A percentile compares a stretch with the other conserved stretches of the same genome.
These are phyloP conservation scores for Kokia cookei DNA, from an alignment of 441 rosid genomes.

Conservation along the genomic window DNA sequence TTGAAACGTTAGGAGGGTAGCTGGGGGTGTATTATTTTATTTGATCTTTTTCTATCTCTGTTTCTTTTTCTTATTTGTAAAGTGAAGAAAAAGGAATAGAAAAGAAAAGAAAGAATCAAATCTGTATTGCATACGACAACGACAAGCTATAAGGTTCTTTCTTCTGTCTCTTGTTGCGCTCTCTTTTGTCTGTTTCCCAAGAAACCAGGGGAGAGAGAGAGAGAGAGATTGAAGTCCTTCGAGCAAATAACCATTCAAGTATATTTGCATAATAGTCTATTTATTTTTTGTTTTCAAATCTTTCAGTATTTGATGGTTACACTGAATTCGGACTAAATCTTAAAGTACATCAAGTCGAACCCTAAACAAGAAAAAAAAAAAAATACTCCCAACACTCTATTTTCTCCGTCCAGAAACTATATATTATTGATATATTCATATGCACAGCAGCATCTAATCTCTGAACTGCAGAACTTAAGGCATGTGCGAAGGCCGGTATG, in stretches of 20 bases:
- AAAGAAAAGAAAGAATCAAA: conserved; percentile 22
- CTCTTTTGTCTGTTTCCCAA: conserved; percentile 42
- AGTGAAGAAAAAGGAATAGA: not conserved
- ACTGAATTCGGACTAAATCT: too few species aligned
- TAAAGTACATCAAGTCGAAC: too few species aligned
- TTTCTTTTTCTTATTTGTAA: not conserved
- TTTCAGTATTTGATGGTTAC: too few species aligned
- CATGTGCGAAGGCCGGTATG: not conserved
- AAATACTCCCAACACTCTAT: too few species aligned
- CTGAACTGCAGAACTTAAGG: not conserved
- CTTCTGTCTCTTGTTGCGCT: conserved; percentile 44
- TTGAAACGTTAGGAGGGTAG: not conserved
- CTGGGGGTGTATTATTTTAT: not conserved
- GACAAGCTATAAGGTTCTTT: conserved; percentile 42
- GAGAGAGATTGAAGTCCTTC: not conserved
- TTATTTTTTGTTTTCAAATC: too few species aligned
- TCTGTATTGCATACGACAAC: conserved; percentile 25
- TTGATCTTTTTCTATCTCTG: not conserved
- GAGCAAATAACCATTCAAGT: too few species aligned
- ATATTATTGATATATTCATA: not conserved
- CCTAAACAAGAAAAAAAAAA: too few species aligned
- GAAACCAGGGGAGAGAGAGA: not conserved
- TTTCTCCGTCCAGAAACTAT: not conserved
- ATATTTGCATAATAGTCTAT: too few species aligned
- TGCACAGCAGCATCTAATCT: conserved; percentile 13